A percentile compares a stretch with the other conserved stretches of the same genome.
Evolutionary conservation across 768 basidiomycete species (phyloP).

Genomic region (Lanmaoa rubissima): DNA sequence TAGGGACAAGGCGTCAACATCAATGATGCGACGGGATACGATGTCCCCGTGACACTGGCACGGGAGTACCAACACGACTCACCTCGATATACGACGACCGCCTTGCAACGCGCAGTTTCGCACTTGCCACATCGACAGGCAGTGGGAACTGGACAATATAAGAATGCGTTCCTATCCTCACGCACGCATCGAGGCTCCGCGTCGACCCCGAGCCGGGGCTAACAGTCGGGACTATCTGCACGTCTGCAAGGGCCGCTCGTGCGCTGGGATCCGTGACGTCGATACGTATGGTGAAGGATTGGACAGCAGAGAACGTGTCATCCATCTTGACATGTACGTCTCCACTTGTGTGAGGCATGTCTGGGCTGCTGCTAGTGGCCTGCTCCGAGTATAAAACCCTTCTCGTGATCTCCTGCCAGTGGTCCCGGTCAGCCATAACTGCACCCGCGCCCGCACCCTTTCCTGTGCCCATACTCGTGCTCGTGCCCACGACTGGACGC

Average conservation of each 20-base stretch:
- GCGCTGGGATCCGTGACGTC: slow-evolving; percentile 21
- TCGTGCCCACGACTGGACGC: slow-evolving; percentile 9
- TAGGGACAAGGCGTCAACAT: neutral
- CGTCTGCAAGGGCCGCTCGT: slow-evolving; percentile 10
- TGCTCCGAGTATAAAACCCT: neutral
- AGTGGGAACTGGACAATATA: slow-evolving; percentile 41
- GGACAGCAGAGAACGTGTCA: neutral
- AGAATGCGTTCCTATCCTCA: slow-evolving; percentile 15
- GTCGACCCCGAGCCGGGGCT: neutral
- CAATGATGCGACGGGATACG: neutral
- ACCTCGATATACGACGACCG: slow-evolving; percentile 49
- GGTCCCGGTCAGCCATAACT: neutral
- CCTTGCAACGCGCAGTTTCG: slow-evolving; percentile 47
- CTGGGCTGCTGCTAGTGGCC: neutral
- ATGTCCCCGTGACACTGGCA: neutral
- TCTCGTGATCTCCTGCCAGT: slow-evolving; percentile 1
- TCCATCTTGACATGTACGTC: slow-evolving; percentile 17
- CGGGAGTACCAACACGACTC: neutral
- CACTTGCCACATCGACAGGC: slow-evolving; percentile 37
- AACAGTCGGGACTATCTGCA: slow-evolving; percentile 6
- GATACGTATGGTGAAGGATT: slow-evolving; percentile 17
- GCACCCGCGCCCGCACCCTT: neutral
- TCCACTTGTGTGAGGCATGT: neutral
- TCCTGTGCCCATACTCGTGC: neutral
- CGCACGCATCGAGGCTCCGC: neutral